Evolutionary conservation across 2,329 filamentous ascomycete species (phyloP), one percentile per base, ranked within the genome.

Genomic region (Ascochyta clinopodiicola): DNA sequence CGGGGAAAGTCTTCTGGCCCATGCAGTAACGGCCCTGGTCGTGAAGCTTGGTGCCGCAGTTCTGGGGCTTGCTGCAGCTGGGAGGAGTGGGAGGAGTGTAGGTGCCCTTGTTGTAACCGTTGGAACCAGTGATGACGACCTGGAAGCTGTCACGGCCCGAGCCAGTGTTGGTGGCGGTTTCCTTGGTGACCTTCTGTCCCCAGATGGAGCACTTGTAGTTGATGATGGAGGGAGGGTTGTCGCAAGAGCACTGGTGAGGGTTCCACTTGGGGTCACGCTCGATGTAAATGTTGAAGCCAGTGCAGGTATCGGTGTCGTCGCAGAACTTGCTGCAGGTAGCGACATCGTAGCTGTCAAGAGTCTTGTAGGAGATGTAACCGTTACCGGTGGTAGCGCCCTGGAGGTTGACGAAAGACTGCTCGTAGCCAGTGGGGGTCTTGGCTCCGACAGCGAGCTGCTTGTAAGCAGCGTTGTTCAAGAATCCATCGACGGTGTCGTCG

Each of bases 101-200:
- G 22, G 54, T 51, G 19, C 32, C 42, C 60, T 70, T 71, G 62
- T 69, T 62, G 59, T 73, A 72, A 27, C 71, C 70, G 56, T 74
- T 74, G 42, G 62, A 68, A 6, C 59, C 71, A 25, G 65, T 70
- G 44, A 74, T 70, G 51, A 72, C 60, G 34, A 73, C 67, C 31
- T 70, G 52, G 56, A 71, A 72, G 27, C 66, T 50, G 12, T 61
- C 57, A 35, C 64, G 66, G 44, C 44, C 51, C 36, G 56, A 40
- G 19, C 65, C 65, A 43, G 39, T 48, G 56, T 68, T 67, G 48
- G 62, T 66, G 27, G 64, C 65, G 36, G 60, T 43, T 9, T 56
- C 56, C 37, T 60, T 61, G 36, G 54, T 58, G 10, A 68, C 62
- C 21, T 60, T 52, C 50, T 64, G 62, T 31, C 66, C 66, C 59